These are phyloP conservation scores for Colletotrichum horii DNA, from an alignment of 2,329 filamentous ascomycete species.

Conservation along the genomic window DNA sequence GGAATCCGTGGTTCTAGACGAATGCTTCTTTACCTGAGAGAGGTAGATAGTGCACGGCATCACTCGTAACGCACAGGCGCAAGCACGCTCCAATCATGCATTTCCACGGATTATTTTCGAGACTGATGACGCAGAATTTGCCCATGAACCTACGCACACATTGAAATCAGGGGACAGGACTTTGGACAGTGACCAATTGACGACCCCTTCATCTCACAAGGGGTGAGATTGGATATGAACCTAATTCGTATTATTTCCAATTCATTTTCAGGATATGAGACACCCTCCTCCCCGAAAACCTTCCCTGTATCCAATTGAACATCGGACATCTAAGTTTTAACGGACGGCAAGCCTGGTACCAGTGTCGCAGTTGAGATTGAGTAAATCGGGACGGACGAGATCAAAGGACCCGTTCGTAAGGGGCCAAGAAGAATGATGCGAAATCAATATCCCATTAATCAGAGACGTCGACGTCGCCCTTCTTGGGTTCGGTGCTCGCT, in stretches of 20 bases:
- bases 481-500: too few relatives aligned
- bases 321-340: background rate
- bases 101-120: background rate
- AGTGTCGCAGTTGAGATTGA: too few relatives aligned
- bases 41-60: background rate
- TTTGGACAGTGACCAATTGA: background rate
- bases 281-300: background rate
- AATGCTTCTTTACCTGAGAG: background rate
- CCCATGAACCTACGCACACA: background rate
- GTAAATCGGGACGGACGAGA: too few relatives aligned
- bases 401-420: too few relatives aligned
- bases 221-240: background rate
- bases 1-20: background rate
- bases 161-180: background rate
- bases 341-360: background rate
- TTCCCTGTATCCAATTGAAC: background rate
- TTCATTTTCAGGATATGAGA: background rate
- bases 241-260: background rate
- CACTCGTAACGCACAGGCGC: background rate
- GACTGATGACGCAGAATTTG: background rate
- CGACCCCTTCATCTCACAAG: background rate
- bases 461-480: too few relatives aligned
- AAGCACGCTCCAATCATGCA: background rate
- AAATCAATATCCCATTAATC: too few relatives aligned
- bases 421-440: too few relatives aligned